Percentiles rank a stretch among this genome's conserved stretches.
Evolutionary conservation across 2,329 filamentous ascomycete species (phyloP).

Genomic region (Fusarium brevicatenulatum): DNA sequence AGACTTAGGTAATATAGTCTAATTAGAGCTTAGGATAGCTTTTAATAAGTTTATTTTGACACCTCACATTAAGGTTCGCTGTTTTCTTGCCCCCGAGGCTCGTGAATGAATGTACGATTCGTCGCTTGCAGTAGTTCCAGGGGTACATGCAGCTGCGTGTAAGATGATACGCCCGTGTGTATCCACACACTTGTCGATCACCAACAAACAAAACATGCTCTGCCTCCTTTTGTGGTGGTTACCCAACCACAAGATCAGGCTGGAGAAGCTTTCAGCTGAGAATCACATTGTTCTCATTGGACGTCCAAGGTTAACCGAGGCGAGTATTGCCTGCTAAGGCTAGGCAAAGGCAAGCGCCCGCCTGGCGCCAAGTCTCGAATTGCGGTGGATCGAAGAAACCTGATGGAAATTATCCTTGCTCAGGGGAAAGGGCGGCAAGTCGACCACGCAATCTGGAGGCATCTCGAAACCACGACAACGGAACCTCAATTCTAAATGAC

Average conservation of each 20-base stretch:
- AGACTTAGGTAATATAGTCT: no score
- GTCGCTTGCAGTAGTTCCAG: not conserved
- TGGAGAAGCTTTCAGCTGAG: not conserved
- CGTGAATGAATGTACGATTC: not conserved
- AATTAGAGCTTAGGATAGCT: no score
- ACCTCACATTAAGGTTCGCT: no score
- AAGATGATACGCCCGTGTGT: constrained; percentile 24
- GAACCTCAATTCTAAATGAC: not conserved
- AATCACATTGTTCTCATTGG: not conserved
- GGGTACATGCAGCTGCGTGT: constrained; percentile 18
- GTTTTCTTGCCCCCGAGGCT: no score
- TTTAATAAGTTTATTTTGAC: no score
- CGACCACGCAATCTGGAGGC: constrained; percentile 40
- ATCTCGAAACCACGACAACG: constrained; percentile 50
- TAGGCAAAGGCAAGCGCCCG: constrained; percentile 15
- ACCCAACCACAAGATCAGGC: not conserved
- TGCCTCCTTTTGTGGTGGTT: constrained; percentile 4
- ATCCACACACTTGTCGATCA: constrained; percentile 21
- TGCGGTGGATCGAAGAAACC: constrained; percentile 21
- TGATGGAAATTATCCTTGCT: constrained; percentile 20
- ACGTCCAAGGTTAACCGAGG: not conserved
- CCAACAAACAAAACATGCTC: not conserved
- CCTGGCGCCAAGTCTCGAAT: constrained; percentile 23
- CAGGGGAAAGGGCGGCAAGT: constrained; percentile 67
- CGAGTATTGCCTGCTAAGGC: not conserved